These are phyloP conservation scores for Eucalyptus leucophloia DNA, from an alignment of 345 rosid genomes.

Conservation along the genomic window DNA sequence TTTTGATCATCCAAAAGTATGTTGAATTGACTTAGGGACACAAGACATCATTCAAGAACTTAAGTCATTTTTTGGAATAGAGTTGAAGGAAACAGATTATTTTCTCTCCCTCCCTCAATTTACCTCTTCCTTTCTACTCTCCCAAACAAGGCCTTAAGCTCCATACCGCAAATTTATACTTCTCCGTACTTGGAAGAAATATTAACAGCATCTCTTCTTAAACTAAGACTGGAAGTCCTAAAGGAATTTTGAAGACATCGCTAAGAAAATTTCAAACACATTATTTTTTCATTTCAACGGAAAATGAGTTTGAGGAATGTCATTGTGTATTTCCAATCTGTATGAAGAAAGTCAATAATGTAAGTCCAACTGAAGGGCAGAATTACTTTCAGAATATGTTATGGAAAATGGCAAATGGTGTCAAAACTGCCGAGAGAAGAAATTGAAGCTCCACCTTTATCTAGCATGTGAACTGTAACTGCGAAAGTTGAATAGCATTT, in stretches of 20 bases:
- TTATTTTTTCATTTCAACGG: not conserved
- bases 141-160: not conserved
- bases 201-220: not conserved
- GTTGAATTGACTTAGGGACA: not conserved
- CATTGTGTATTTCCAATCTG: not conserved
- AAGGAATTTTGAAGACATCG: not conserved
- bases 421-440: not conserved
- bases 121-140: not conserved
- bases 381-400: not conserved
- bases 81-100: not conserved
- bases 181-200: not conserved
- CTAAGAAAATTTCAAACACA: not conserved
- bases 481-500: not conserved
- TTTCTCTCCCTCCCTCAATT: not conserved
- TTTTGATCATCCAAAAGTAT: not conserved
- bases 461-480: not conserved
- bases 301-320: not conserved
- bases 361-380: not conserved
- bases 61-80: not conserved
- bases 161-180: not conserved
- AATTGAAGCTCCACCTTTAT: not conserved
- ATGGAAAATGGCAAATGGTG: not conserved
- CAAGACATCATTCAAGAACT: not conserved
- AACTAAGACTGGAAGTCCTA: not conserved
- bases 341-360: not conserved